Base-by-base conservation (phyloP, 768 basidiomycete species). In the Sporobolomyces phaffii region DNA sequence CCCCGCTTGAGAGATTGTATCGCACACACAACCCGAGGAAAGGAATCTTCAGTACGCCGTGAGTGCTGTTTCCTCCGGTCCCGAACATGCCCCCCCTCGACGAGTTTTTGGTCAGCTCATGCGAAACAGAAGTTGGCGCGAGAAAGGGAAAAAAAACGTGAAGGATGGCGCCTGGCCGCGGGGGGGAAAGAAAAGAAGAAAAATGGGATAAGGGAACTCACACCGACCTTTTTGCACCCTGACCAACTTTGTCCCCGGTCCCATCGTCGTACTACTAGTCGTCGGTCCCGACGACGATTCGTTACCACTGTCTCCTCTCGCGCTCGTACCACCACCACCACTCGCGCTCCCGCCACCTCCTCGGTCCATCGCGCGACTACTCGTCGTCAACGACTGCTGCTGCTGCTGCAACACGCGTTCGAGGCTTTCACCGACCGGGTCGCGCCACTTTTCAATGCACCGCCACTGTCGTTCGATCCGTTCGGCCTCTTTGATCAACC, bases 391-490 rank as follows among this genome's bases (percentile, higher is more conserved):
- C n/a, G n/a, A n/a, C n/a, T n/a, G n/a, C n/a, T n/a, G n/a, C n/a
- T n/a, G n/a, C n/a, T n/a, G n/a, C n/a, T 41, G 24, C 28, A 71
- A 31, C 2, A 67, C 70, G 40, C 70, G 53, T 59, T 71, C 65
- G 41, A 71, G 47, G 28, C 62, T 63, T 59, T 71, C 70, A 8
- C 70, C 70, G 20, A 71, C 28, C 31, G 70, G 70, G 47, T 71
- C 70, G 10, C 70, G 38, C 70, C 70, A 71, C 62, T 64, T 61
- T 48, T 64, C 65, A 7, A 61, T 62, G 8, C 58, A 63, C n/a
- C 70, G 31, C 34, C 66, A 67, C 38, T 64, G 62, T 28, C 70
- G 28, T 48, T 71, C 70, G 48, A 71, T 71, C 49, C 70, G 48
- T 60, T 71, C 70, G 9, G 70, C 70, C 40, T 71, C 70, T 20